Evolutionary conservation across 352 stramenopile genomes (phyloP).

Genomic region (Pythium angustatum): DNA sequence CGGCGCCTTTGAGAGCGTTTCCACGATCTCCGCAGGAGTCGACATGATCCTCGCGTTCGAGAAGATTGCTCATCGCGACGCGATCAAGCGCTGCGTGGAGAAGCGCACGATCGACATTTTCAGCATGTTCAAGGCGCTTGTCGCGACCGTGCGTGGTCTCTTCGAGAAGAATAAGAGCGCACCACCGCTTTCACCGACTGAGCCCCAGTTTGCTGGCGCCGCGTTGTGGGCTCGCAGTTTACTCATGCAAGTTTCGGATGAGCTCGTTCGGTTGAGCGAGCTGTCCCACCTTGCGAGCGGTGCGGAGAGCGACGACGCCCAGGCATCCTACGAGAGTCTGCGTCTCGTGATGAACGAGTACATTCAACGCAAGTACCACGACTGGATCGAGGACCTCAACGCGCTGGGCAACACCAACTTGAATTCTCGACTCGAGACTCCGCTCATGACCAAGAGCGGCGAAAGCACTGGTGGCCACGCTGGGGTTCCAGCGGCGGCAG

Average conservation of each 20-base stretch:
- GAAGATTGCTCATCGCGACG: constrained; percentile 90
- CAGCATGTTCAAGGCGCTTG: constrained; percentile 82
- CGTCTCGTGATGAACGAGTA: constrained; percentile 88
- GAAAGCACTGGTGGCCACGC: constrained; percentile 35
- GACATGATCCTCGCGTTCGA: constrained; percentile 94
- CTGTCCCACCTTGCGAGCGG: constrained; percentile 66
- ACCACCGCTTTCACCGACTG: constrained; percentile 83
- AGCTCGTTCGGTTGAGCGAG: constrained; percentile 72
- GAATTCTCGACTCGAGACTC: constrained; percentile 80
- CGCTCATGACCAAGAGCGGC: constrained; percentile 80
- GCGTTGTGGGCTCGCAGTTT: constrained; percentile 92
- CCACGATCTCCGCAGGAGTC: constrained; percentile 85
- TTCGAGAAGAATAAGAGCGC: constrained; percentile 92
- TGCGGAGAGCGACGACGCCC: constrained; percentile 80
- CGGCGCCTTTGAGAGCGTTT: constrained; percentile 91
- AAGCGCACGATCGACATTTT: constrained; percentile 94
- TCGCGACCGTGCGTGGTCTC: constrained; percentile 78
- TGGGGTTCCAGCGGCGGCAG: neutral
- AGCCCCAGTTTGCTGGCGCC: constrained; percentile 92
- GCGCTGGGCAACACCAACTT: constrained; percentile 72
- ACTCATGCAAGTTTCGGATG: constrained; percentile 72
- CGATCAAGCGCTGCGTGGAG: constrained; percentile 93
- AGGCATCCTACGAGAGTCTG: constrained; percentile 72
- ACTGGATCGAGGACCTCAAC: constrained; percentile 90
- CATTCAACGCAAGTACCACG: constrained; percentile 89